phyloP scores from a whole-genome alignment of 2,329 filamentous ascomycete species.

The Cercospora canescens region DNA sequence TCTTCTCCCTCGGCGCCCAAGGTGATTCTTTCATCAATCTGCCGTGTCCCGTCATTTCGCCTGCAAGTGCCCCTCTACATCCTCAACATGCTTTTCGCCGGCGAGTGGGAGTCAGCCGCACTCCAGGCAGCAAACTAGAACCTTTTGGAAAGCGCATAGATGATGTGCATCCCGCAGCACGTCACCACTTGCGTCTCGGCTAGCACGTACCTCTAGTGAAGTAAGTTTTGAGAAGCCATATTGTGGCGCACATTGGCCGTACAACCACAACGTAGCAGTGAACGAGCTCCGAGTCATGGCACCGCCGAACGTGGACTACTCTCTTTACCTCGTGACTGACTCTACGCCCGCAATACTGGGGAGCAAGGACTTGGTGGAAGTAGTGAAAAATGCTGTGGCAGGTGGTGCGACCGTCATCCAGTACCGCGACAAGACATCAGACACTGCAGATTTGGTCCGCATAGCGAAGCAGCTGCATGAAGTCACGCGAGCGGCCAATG shows the following conservation, averaged over 20 bases:
- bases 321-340: slow-evolving; percentile 89
- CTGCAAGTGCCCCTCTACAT: slow-evolving; percentile 1
- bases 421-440: slow-evolving; percentile 83
- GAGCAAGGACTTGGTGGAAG: slow-evolving; percentile 64
- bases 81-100: neutral
- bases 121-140: neutral
- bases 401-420: slow-evolving; percentile 86
- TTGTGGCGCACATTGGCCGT: neutral
- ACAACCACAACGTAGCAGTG: neutral
- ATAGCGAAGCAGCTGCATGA: slow-evolving; percentile 70
- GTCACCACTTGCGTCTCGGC: neutral
- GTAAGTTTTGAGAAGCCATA: neutral
- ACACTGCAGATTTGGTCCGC: slow-evolving; percentile 70
- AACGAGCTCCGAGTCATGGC: slow-evolving; percentile 18
- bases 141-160: neutral
- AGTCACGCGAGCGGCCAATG: slow-evolving; percentile 64
- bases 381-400: slow-evolving; percentile 73
- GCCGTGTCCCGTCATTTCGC: neutral
- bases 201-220: neutral
- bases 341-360: slow-evolving; percentile 84
- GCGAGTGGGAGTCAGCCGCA: neutral
- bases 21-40: slow-evolving; percentile 5
- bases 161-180: neutral
- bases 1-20: neutral
- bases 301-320: slow-evolving; percentile 62